Base-by-base conservation (phyloP, 2,329 filamentous ascomycete genomes). In the Sarocladiaceae sp. region DNA sequence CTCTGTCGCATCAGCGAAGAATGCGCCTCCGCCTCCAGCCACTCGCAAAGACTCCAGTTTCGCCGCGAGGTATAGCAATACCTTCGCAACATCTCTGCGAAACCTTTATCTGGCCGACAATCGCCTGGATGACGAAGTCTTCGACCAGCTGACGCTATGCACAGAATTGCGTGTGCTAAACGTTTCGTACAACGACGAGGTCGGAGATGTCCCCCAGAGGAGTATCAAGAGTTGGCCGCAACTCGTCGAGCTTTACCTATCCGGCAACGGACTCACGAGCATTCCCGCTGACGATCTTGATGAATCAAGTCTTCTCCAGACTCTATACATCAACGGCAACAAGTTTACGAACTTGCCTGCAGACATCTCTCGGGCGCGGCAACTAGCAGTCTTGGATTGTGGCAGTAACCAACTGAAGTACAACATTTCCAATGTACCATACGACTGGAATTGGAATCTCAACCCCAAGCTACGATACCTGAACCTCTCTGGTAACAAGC, bases 381-480 rank as follows among this genome's bases (percentile, higher is more conserved):
- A 54, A 68, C 80, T 99, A 23, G 86, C 91, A 4, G 87, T 97
- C 48, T 77, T 99, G 49, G 94, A 99, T 69, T 95, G 95, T 56
- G 93, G 92, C 55, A 97, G 89, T 76, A 99, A 99, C 65, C 85
- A 83, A 20, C 76, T 99, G 53, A 99, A 97, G 69, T 99, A 99
- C 79, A 99, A 99, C 66, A 95, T 99, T 46, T 94, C 91, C 26
- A 99, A 99, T 64, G 96, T 96, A 78, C 94, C 93, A 0, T 99
- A 99, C 65, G 94, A 99, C 66, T 99, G 94, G 94, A 99, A 99
- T 63, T 99, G 94, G 94, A 97, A 97, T 64, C 89, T 94, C 78
- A 99, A 99, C 63, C 90, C 88, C 47, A 95, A 97, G 61, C 74
- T 99, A 58, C 88, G 92, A 57, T 99, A 95, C 64, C 84, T 99